Percentiles rank a stretch among this genome's conserved stretches.
phyloP scores from a whole-genome alignment of 2,329 filamentous ascomycete species.

The Paecilomyces sp. region DNA sequence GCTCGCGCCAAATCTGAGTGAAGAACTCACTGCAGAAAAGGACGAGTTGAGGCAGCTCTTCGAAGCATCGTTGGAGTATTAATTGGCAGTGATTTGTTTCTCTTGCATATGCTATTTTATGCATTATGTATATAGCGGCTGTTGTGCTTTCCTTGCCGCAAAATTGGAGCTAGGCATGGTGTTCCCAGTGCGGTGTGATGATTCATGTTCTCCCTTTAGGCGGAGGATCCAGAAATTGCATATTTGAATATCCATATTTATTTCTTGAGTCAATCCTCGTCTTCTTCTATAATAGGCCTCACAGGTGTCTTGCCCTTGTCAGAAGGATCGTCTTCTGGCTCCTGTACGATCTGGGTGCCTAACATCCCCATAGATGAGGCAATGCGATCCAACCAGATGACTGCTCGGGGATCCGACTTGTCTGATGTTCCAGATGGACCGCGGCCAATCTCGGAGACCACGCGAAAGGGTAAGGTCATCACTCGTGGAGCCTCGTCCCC shows the following conservation, averaged over 20 bases:
- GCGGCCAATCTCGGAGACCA: slow-evolving; percentile 18
- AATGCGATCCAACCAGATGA: slow-evolving; percentile 23
- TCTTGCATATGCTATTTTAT: not conserved
- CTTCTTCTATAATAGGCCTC: not conserved
- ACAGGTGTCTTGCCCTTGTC: not conserved
- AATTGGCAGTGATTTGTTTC: slow-evolving; percentile 7
- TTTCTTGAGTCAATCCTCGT: not conserved
- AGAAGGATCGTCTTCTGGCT: not conserved
- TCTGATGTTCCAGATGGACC: slow-evolving; percentile 16
- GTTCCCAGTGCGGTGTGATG: not conserved
- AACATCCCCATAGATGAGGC: slow-evolving; percentile 26
- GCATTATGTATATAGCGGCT: not conserved
- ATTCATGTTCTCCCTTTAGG: not conserved
- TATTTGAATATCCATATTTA: not conserved
- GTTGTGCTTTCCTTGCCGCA: not conserved
- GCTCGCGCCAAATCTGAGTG: slow-evolving; percentile 74
- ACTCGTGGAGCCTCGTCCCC: not conserved
- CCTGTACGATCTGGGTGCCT: slow-evolving; percentile 14
- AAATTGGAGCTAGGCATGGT: not conserved
- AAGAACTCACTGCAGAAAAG: slow-evolving; percentile 61
- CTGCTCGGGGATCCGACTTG: slow-evolving; percentile 13
- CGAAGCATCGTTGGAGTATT: slow-evolving; percentile 54
- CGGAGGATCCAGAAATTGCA: not conserved
- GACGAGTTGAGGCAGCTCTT: slow-evolving; percentile 65
- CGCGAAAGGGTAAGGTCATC: slow-evolving; percentile 15